Evolutionary conservation across 2,329 filamentous ascomycete genomes (phyloP), one percentile per base, ranked within the genome.

Genomic region (Sclerotinia spermophila): DNA sequence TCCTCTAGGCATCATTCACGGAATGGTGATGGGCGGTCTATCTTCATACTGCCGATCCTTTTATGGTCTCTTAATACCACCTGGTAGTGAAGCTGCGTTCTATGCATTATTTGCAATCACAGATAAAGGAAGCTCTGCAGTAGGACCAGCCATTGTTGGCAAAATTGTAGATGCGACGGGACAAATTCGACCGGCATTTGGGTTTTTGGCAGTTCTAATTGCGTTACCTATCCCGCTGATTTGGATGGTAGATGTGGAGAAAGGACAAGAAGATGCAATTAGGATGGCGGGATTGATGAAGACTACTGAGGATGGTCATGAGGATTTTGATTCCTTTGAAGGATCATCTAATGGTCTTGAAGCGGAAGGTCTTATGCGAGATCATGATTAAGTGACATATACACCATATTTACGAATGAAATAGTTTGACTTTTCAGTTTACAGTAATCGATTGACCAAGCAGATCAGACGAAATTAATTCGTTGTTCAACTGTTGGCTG

Each of bases 1-100:
- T 77, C 92, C 93, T 0, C 82, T 99, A 1, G 94, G 93, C 0
- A 92, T 92, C 4, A 88, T 98, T 19, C 98, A 97, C 80, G 96
- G 96, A 0, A 88, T 99, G 65, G 94, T 98, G 2, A 88, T 98
- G 42, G 96, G 96, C n/a, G 96, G 96, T 0, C 83, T 99, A 55
- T 93, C 92, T 71, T 92, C 91, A 35, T 97, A 98, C 81, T 98
- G 96, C 79, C 90, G 96, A 56, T 94, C 92, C 72, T 85, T 99
- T 6, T 99, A 93, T 79, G 94, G 94, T 53, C 94, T 98, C 80
- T 85, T 99, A 70, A 97, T 99, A 69, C 96, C 96, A 1, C 93
- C 93, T 0, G 96, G 96, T 5, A 96, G 92, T 42, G 96, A 99
- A 81, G 94, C 96, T 0, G 94, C 95, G 0, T 99, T 99, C 79